Evolutionary conservation across 1,284 basidiomycete genomes (phyloP), one percentile per base, ranked within the genome.

Genomic region (Cutaneotrichosporon cyanovorans): DNA sequence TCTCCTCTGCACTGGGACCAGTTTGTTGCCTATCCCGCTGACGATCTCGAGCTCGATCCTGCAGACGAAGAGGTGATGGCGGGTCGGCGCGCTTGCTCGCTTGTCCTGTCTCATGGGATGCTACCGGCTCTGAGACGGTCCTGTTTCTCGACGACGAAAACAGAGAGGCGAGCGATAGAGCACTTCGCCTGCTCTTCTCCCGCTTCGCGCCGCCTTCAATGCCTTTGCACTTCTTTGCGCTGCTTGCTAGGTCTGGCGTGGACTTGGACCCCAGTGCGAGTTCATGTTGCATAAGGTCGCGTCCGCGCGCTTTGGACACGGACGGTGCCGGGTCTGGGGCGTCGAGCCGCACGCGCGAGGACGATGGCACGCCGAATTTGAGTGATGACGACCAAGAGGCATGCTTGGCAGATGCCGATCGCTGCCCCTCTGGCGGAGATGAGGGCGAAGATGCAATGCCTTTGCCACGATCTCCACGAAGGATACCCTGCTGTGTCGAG

Each of bases 121-220:
- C 20, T 18, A 45, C n/a, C 5, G 30, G 30, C n/a, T 36, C 19
- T 4, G 43, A 45, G 3, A 25, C 34, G 3, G 43, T 32, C 9
- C 43, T 28, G 20, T 39, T 38, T 23, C n/a, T 33, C 19, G 16
- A 30, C 22, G 42, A 30, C 25, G 34, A 36, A 11, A 45, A 45
- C 8, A 45, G 31, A 9, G 23, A 20, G 8, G 19, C 43, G 6
- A 45, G 21, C 16, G 43, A 45, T 8, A 44, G 35, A 9, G 30
- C n/a, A 16, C 36, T 10, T 16, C 34, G 33, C 37, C 39, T 45
- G 14, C 30, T 19, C n/a, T 25, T 37, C n/a, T 34, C 25, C 30
- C 37, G 20, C 7, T 28, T 22, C 2, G 20, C 32, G 10, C n/a
- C 31, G 14, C 16, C 22, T 9, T 18, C 43, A 18, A 28, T 7